A percentile compares a stretch with the other conserved stretches of the same genome.
phyloP scores from a whole-genome alignment of 192 early-diverging fungal genomes.

The Cladochytrium replicatum region DNA sequence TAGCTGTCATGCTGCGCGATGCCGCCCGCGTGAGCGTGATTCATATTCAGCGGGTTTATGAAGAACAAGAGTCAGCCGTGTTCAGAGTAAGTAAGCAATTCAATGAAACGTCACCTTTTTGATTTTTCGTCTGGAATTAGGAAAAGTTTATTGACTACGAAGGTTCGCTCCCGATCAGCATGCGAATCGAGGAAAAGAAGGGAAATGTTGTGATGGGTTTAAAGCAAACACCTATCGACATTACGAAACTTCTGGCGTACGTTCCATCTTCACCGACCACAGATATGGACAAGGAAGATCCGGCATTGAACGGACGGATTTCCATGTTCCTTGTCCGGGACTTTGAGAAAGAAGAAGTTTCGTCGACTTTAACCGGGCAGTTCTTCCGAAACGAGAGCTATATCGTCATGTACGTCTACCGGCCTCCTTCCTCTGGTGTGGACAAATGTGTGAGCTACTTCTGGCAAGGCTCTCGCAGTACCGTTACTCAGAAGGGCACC shows the following conservation, averaged over 20 bases:
- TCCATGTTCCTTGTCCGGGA: conserved; percentile 15
- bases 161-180: conserved; percentile 25
- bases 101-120: too few species aligned
- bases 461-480: conserved; percentile 26
- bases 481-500: conserved; percentile 28
- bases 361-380: neutral
- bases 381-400: conserved; percentile 26
- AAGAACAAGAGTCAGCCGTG: conserved; percentile 11
- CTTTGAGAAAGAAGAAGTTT: conserved; percentile 9
- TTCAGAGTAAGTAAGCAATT: too few species aligned
- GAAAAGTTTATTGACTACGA: conserved; percentile 28
- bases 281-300: too few species aligned
- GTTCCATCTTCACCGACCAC: too few species aligned
- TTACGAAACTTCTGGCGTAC: conserved; percentile 4
- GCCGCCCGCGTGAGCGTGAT: conserved; percentile 1
- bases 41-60: conserved; percentile 1
- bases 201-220: conserved; percentile 14
- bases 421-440: conserved; percentile 8
- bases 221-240: conserved; percentile 17
- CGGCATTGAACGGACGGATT: neutral
- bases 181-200: conserved; percentile 19
- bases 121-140: too few species aligned
- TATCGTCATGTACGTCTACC: conserved; percentile 19
- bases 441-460: conserved; percentile 27
- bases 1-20: conserved; percentile 2